Evolutionary conservation across 169 alveolate species (phyloP).

Genomic region (Besnoitia besnoiti): DNA sequence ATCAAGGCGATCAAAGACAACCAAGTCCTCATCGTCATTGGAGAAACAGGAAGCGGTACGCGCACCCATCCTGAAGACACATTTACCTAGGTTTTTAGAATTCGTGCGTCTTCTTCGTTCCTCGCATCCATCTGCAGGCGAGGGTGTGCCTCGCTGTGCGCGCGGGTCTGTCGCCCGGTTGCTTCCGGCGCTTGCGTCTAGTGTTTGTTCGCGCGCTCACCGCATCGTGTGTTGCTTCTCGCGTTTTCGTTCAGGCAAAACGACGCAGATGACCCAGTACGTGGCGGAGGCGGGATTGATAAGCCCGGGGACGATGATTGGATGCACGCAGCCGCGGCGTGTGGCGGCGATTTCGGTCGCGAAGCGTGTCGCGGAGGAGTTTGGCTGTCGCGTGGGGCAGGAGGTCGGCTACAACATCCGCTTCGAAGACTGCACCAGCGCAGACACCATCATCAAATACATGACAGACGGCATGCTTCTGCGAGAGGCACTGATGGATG

Average conservation of each 20-base stretch:
- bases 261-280: constrained; percentile 79
- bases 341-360: constrained; percentile 99
- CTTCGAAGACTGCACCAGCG: constrained; percentile 97
- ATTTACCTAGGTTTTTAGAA: neutral
- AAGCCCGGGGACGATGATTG: constrained; percentile 86
- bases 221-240: neutral
- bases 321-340: constrained; percentile 99
- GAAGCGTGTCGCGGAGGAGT: constrained; percentile 98
- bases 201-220: too few relatives aligned
- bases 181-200: neutral
- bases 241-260: constrained; percentile 85
- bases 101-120: neutral
- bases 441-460: constrained; percentile 97
- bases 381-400: constrained; percentile 97
- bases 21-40: constrained; percentile 95
- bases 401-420: constrained; percentile 89
- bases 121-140: neutral
- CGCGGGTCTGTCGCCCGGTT: neutral
- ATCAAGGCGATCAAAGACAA: constrained; percentile 91
- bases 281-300: constrained; percentile 73
- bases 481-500: constrained; percentile 96
- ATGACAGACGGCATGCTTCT: constrained; percentile 99
- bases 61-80: neutral
- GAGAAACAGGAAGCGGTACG: constrained; percentile 99
- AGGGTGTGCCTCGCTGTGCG: neutral